Conservation (phyloP, 2,329 filamentous ascomycete genomes). For the Westerdykella sp. region DNA sequence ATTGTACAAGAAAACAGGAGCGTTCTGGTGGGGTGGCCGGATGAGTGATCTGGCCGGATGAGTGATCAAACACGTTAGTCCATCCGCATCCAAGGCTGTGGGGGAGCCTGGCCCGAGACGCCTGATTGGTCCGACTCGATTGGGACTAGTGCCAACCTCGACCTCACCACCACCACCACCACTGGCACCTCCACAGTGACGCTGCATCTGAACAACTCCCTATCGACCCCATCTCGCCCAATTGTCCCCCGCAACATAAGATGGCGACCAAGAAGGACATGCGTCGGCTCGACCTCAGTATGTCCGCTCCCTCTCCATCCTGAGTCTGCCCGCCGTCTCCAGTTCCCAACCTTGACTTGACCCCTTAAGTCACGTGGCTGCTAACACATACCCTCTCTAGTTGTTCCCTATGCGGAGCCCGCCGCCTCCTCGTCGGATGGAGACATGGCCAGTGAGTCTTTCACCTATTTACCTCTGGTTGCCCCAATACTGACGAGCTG, state of each 20-base stretch:
- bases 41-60: no score
- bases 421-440: constrained; percentile 54
- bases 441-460: constrained; percentile 64
- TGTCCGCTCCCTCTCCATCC: constrained; percentile 16
- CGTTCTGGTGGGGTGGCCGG: no score
- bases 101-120: no score
- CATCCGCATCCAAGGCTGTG: no score
- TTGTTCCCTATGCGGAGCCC: constrained; percentile 82
- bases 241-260: constrained; percentile 12
- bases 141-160: no score
- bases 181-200: no score
- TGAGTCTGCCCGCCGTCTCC: neutral
- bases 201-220: constrained; percentile 5
- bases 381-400: constrained; percentile 43
- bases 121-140: no score
- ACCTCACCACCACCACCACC: no score
- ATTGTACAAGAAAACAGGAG: no score
- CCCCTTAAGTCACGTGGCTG: constrained; percentile 22
- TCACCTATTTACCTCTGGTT: neutral
- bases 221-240: constrained; percentile 11
- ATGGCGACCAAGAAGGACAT: constrained; percentile 72
- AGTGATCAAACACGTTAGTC: no score
- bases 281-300: constrained; percentile 68
- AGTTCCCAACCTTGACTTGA: neutral
- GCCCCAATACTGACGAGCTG: neutral